Conservation (phyloP, 352 stramenopile genomes). For the Pythium monospermum region DNA sequence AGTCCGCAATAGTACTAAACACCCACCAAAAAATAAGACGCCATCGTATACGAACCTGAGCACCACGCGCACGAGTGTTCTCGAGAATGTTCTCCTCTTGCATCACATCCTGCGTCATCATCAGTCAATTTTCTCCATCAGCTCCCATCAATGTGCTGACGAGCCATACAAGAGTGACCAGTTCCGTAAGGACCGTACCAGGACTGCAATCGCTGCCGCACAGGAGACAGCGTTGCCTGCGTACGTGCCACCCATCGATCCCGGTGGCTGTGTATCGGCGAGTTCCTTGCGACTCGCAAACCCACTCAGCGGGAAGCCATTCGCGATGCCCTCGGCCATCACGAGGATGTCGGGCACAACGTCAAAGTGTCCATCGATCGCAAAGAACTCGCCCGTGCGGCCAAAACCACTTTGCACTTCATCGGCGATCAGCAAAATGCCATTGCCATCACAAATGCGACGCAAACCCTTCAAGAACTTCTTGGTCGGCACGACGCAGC, state of each 20-base stretch:
- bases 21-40: constrained; percentile 17
- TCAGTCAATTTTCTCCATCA: too few species aligned
- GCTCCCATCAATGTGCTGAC: too few species aligned
- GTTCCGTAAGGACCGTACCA: too few species aligned
- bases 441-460: constrained; percentile 87
- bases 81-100: constrained; percentile 86
- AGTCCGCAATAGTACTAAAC: constrained; percentile 30
- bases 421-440: constrained; percentile 92
- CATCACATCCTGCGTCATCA: constrained; percentile 82
- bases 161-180: too few species aligned
- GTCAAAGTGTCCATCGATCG: constrained; percentile 79
- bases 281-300: constrained; percentile 88
- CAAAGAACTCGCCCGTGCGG: constrained; percentile 84
- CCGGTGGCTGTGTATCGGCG: constrained; percentile 70
- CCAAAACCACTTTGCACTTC: constrained; percentile 91
- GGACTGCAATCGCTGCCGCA: constrained; percentile 85
- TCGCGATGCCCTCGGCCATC: constrained; percentile 92
- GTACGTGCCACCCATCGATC: constrained; percentile 92
- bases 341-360: constrained; percentile 90
- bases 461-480: constrained; percentile 90
- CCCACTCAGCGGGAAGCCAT: constrained; percentile 88
- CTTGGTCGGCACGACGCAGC: constrained; percentile 87
- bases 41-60: constrained; percentile 22
- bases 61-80: constrained; percentile 69
- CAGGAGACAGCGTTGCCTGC: constrained; percentile 90